These are phyloP conservation scores for Simplicillium sp. DNA, from an alignment of 2,329 filamentous ascomycete genomes.

Conservation along the genomic window DNA sequence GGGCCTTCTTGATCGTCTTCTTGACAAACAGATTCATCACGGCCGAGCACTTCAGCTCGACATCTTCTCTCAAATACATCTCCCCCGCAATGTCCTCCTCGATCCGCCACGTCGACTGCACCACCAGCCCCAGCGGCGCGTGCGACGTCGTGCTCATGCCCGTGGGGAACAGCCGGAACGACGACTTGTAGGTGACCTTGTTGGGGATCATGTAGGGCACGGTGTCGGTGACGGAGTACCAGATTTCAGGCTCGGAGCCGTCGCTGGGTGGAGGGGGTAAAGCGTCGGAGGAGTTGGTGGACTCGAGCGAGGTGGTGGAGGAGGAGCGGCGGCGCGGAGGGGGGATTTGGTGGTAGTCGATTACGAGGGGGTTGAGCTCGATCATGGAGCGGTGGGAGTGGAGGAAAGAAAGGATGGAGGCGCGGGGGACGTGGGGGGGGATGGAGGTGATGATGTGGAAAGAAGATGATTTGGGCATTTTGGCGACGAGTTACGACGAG, in stretches of 20 bases:
- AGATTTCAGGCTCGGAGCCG: constrained; percentile 63
- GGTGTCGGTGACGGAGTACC: constrained; percentile 74
- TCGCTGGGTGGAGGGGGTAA: constrained; percentile 55
- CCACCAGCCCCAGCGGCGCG: constrained; percentile 71
- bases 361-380: constrained; percentile 75
- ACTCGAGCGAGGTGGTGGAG: constrained; percentile 51
- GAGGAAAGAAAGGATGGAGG: constrained; percentile 64
- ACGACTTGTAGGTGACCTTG: constrained; percentile 68
- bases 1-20: constrained; percentile 70
- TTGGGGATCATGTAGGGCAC: constrained; percentile 59
- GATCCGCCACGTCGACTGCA: constrained; percentile 69
- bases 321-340: constrained; percentile 35
- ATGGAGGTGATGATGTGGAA: constrained; percentile 76
- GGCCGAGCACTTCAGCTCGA: constrained; percentile 70
- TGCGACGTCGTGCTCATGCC: constrained; percentile 78
- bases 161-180: constrained; percentile 64
- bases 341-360: constrained; percentile 58
- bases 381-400: constrained; percentile 79
- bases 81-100: constrained; percentile 65
- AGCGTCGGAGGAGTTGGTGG: constrained; percentile 58
- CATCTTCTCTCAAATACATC: constrained; percentile 78
- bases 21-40: constrained; percentile 70
- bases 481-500: too few relatives aligned
- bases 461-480: constrained; percentile 59
- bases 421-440: constrained; percentile 56